Evolutionary conservation across 495 filamentous ascomycete genomes (phyloP).

Genomic region (Penicillium paradoxum): DNA sequence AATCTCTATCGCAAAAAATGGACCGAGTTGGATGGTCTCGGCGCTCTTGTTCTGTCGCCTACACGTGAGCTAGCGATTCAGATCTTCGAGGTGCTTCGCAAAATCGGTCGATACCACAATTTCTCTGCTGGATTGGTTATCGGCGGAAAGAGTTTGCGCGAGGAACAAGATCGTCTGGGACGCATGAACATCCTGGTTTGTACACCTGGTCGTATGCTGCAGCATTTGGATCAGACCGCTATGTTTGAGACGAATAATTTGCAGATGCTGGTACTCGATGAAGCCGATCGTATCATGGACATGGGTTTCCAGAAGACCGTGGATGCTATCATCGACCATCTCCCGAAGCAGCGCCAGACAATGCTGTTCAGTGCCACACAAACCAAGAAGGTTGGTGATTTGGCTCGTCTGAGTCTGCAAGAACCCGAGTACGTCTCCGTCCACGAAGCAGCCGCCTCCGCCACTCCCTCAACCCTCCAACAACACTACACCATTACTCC

Average conservation of each 20-base stretch:
- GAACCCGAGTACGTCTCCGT: slow-evolving; percentile 95
- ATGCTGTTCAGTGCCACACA: slow-evolving; percentile 95
- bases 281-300: slow-evolving; percentile 95
- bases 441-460: slow-evolving; percentile 73
- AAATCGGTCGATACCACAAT: slow-evolving; percentile 80
- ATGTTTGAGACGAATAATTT: slow-evolving; percentile 85
- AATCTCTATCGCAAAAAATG: slow-evolving; percentile 89
- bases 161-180: slow-evolving; percentile 79
- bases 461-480: slow-evolving; percentile 78
- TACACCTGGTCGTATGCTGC: slow-evolving; percentile 90
- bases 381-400: slow-evolving; percentile 86
- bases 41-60: slow-evolving; percentile 87
- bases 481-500: slow-evolving; percentile 89
- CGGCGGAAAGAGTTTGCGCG: slow-evolving; percentile 84
- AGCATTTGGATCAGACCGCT: slow-evolving; percentile 93
- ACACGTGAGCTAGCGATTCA: slow-evolving; percentile 94
- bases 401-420: slow-evolving; percentile 79
- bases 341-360: slow-evolving; percentile 83
- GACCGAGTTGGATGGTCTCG: slow-evolving; percentile 85
- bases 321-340: slow-evolving; percentile 89
- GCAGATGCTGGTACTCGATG: slow-evolving; percentile 90
- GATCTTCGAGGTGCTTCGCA: slow-evolving; percentile 92
- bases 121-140: slow-evolving; percentile 94
- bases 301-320: slow-evolving; percentile 93
- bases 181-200: slow-evolving; percentile 98